Evolutionary conservation across 2,329 filamentous ascomycete species (phyloP), one percentile per base, ranked within the genome.

Genomic region (Alternaria ethzedia): DNA sequence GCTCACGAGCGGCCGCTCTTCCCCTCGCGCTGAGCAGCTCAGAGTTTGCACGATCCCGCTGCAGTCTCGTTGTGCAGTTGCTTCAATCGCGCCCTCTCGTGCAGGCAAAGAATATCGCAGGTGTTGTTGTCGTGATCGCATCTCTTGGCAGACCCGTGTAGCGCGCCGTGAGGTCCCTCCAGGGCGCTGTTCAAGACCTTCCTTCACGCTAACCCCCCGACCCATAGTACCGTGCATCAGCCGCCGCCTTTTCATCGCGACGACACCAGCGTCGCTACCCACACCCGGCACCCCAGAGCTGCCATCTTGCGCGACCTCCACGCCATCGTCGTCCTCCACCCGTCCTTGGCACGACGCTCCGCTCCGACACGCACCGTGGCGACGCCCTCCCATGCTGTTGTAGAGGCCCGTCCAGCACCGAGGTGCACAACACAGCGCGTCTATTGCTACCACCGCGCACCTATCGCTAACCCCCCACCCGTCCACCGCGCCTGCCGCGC

Each of bases 341-440:
- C 45, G 44, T 56, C 57, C 67, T 56, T 60, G 59, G 58, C 67
- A 57, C 59, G 52, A 58, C 67, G 67, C 69, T 58, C 51, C 67
- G 63, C 66, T 61, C 46, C 68, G 57, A 54, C 64, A 62, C 54
- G 58, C 65, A 68, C 64, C 69, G 64, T 70, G 70, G 72, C 72
- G 68, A 74, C 72, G 70, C 63, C 72, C 49, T 68, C 70, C 70
- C 69, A 78, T 78, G 75, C 73, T 73, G 59, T 65, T 73, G 59
- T 75, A 73, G 59, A 45, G 49, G 52, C 64, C 61, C 47, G 46
- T 64, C 57, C 61, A 69, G 73, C 75, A 73, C 73, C 65, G 63
- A 71, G 67, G 71, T 73, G 71, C 71, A 63, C 64, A 63, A 50
- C 65, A 64, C 65, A 64, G 60, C 65, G 64, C 64, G 64, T 64